Percentiles rank a stretch among this genome's conserved stretches.
phyloP scores from a whole-genome alignment of 2,329 filamentous ascomycete species.

The Ascomycota sp. region DNA sequence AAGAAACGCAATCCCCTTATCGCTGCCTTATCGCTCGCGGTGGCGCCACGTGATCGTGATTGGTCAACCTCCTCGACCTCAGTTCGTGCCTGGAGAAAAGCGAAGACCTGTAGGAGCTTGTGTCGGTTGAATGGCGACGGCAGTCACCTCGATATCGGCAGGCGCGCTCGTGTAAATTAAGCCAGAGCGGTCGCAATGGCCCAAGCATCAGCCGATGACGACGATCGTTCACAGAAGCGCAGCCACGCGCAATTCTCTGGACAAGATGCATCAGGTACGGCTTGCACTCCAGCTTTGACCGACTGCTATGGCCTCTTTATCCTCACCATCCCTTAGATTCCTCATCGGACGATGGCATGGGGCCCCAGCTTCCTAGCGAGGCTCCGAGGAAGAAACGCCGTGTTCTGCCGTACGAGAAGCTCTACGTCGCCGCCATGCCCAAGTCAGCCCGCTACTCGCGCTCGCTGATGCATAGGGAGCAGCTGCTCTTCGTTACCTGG shows the following conservation, averaged over 20 bases:
- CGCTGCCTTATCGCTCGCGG: no score
- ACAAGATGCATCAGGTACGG: conserved; percentile 19
- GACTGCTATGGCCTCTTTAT: no score
- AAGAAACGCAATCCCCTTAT: no score
- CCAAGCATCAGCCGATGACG: conserved; percentile 10
- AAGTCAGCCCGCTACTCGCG: conserved; percentile 67
- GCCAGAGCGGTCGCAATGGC: conserved; percentile 1
- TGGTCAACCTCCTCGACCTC: no score
- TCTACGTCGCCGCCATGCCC: conserved; percentile 79
- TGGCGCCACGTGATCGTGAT: no score
- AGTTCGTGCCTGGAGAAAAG: no score
- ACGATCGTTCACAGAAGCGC: conserved; percentile 20
- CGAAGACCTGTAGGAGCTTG: no score
- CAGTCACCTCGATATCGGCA: no score
- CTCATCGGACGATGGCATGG: conserved; percentile 81
- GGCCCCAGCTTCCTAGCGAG: conserved; percentile 66
- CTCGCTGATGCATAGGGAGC: conserved; percentile 96
- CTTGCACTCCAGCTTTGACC: no score
- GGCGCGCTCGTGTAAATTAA: no score
- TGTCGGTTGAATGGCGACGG: no score
- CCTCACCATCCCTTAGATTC: conserved; percentile 21
- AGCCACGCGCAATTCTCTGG: conserved; percentile 32
- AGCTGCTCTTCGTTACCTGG: conserved; percentile 67
- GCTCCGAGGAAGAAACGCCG: conserved; percentile 77
- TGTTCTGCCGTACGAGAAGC: conserved; percentile 79